Conservation (phyloP, 805 yeast genomes). For the Metschnikowia similis region DNA sequence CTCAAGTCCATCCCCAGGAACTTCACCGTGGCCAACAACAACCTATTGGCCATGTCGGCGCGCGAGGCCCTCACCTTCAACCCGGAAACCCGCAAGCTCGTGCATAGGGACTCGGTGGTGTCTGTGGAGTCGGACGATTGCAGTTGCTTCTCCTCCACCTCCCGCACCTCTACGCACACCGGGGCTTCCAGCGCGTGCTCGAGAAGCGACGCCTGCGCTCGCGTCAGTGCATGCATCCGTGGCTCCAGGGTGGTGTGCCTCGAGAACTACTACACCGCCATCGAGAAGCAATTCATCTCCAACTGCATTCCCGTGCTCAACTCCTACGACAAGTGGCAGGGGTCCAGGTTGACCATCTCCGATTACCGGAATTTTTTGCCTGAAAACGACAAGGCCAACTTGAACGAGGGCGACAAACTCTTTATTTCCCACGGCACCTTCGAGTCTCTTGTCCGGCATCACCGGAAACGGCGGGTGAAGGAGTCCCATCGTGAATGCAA, state of each 20-base stretch:
- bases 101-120: slow-evolving; percentile 1
- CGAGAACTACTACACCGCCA: slow-evolving; percentile 16
- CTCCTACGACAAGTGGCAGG: slow-evolving; percentile 36
- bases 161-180: slow-evolving; percentile 1
- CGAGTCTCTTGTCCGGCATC: slow-evolving; percentile 7
- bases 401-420: slow-evolving; percentile 9
- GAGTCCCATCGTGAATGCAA: slow-evolving; percentile 6
- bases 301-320: slow-evolving; percentile 37
- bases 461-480: slow-evolving; percentile 1
- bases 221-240: not conserved
- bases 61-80: slow-evolving; percentile 7
- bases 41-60: slow-evolving; percentile 9
- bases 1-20: slow-evolving; percentile 21
- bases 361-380: slow-evolving; percentile 11
- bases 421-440: slow-evolving; percentile 12
- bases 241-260: slow-evolving; percentile 12
- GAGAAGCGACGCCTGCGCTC: not conserved
- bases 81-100: slow-evolving; percentile 5
- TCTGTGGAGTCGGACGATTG: slow-evolving; percentile 4
- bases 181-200: slow-evolving; percentile 1
- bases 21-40: slow-evolving; percentile 12
- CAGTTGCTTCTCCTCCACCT: slow-evolving; percentile 9
- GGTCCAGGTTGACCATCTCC: slow-evolving; percentile 13
- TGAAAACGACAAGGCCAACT: slow-evolving; percentile 6
- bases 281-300: slow-evolving; percentile 35